These are phyloP conservation scores for Sclerotinia trifoliorum DNA, from an alignment of 2,329 filamentous ascomycete genomes.

Conservation along the genomic window DNA sequence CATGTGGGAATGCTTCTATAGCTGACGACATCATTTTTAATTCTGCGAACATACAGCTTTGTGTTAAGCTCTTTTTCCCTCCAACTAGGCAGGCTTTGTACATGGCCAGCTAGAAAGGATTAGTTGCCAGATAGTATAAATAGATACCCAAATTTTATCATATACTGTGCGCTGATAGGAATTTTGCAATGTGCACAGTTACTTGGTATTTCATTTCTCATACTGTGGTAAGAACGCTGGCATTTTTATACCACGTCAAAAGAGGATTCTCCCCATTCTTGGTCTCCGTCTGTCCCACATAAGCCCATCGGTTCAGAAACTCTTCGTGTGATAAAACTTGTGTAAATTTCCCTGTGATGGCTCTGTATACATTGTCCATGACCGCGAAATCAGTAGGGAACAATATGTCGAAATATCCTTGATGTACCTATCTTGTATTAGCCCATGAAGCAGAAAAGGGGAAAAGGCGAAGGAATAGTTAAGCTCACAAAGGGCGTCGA, in stretches of 20 bases:
- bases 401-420: slow-evolving; percentile 98
- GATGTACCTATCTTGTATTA: slow-evolving; percentile 67
- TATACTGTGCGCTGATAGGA: neutral
- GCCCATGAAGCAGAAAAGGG: neutral
- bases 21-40: neutral
- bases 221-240: slow-evolving; percentile 85
- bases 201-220: slow-evolving; percentile 43
- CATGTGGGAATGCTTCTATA: neutral
- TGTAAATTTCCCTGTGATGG: slow-evolving; percentile 88
- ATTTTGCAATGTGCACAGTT: neutral
- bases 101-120: slow-evolving; percentile 7
- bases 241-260: slow-evolving; percentile 91
- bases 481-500: slow-evolving; percentile 78
- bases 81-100: neutral
- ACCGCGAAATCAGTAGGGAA: slow-evolving; percentile 95
- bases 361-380: slow-evolving; percentile 87
- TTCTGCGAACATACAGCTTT: neutral
- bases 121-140: neutral
- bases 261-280: slow-evolving; percentile 90
- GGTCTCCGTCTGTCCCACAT: slow-evolving; percentile 84
- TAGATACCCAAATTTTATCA: slow-evolving; percentile 5
- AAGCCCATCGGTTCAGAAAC: slow-evolving; percentile 87
- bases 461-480: neutral
- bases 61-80: neutral
- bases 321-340: slow-evolving; percentile 83